These are phyloP conservation scores for Aspergillus hiratsukae DNA, from an alignment of 2,329 filamentous ascomycete species.

Conservation along the genomic window DNA sequence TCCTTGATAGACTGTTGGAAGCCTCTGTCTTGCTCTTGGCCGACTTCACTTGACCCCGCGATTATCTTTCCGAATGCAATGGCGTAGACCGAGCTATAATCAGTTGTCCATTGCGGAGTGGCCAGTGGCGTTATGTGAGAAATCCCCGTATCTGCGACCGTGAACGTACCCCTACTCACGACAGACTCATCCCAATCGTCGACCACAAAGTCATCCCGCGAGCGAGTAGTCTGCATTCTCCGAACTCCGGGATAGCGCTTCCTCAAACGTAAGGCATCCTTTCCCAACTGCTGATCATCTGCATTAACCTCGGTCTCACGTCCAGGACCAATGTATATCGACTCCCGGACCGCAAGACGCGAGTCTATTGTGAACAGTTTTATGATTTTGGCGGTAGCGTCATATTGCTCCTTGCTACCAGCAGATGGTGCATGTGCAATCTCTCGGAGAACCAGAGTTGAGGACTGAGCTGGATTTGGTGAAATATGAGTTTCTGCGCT, in stretches of 20 bases:
- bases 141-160: slow-evolving; percentile 6
- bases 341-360: slow-evolving; percentile 31
- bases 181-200: slow-evolving; percentile 34
- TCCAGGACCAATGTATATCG: slow-evolving; percentile 23
- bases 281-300: slow-evolving; percentile 11
- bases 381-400: slow-evolving; percentile 23
- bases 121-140: slow-evolving; percentile 8
- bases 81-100: slow-evolving; percentile 26
- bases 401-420: slow-evolving; percentile 13
- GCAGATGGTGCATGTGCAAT: slow-evolving; percentile 20
- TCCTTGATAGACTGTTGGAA: slow-evolving; percentile 22
- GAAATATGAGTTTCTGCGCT: slow-evolving; percentile 6
- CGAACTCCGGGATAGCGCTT: slow-evolving; percentile 13
- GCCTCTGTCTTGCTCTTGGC: slow-evolving; percentile 3
- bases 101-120: slow-evolving; percentile 25
- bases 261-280: slow-evolving; percentile 20
- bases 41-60: slow-evolving; percentile 2
- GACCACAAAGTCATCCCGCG: slow-evolving; percentile 31
- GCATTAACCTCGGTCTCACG: slow-evolving; percentile 6
- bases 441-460: slow-evolving; percentile 32
- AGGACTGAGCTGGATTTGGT: slow-evolving; percentile 17
- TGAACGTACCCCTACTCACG: slow-evolving; percentile 3
- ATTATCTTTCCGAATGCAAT: slow-evolving; percentile 16
- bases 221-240: slow-evolving; percentile 6
- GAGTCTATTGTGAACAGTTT: slow-evolving; percentile 35